These are phyloP conservation scores for Pascua sp. DNA, from an alignment of 1,284 basidiomycete species.

Conservation along the genomic window DNA sequence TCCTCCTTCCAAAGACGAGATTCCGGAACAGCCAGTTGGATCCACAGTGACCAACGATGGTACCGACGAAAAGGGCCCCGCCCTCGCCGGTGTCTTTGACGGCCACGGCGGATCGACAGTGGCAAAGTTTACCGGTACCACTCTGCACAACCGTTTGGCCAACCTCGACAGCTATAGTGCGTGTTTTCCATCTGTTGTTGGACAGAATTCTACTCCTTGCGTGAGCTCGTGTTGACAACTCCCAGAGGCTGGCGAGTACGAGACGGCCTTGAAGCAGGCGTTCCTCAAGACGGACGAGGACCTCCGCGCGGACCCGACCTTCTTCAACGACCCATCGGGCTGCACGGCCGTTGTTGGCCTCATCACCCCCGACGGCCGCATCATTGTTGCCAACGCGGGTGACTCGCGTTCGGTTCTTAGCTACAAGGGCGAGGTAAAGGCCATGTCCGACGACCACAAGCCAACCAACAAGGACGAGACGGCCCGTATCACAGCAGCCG, in stretches of 20 bases:
- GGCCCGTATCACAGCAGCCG: constrained; percentile 82
- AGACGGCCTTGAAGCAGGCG: constrained; percentile 75
- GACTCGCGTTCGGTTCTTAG: constrained; percentile 93
- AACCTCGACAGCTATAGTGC: constrained; percentile 66
- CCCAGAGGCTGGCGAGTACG: constrained; percentile 61
- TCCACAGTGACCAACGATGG: constrained; percentile 48
- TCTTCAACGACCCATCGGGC: constrained; percentile 87
- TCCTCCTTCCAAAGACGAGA: constrained; percentile 51
- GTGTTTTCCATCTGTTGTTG: constrained; percentile 17
- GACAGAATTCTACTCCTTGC: too few relatives aligned
- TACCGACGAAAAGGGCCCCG: constrained; percentile 58
- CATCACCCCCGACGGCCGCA: constrained; percentile 66
- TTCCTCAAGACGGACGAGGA: constrained; percentile 96
- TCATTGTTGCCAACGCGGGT: constrained; percentile 91
- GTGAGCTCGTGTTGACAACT: not conserved
- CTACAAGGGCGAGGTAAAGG: constrained; percentile 77
- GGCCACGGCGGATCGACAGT: constrained; percentile 92
- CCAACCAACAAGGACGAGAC: constrained; percentile 86
- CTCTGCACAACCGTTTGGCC: constrained; percentile 77
- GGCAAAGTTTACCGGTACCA: constrained; percentile 84
- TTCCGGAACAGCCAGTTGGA: constrained; percentile 48
- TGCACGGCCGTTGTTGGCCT: constrained; percentile 93
- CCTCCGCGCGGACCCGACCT: constrained; percentile 77
- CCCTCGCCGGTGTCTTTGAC: constrained; percentile 95
- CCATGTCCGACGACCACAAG: constrained; percentile 94